A percentile compares a stretch with the other conserved stretches of the same genome.
phyloP scores from a whole-genome alignment of 495 filamentous ascomycete genomes.

The Aspergillus nanangensis region DNA sequence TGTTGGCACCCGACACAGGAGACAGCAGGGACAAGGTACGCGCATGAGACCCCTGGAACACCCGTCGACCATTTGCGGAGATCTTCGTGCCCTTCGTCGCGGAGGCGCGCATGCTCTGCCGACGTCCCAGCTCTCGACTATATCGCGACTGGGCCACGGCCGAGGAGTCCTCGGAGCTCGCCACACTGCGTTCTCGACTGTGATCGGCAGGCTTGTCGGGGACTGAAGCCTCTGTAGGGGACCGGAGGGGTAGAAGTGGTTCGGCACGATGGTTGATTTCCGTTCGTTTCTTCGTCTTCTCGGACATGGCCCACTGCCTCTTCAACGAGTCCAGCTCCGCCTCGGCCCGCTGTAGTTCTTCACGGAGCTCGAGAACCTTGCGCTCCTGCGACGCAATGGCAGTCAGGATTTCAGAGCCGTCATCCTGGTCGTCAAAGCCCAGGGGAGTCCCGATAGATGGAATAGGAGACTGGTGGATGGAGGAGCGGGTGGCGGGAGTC shows the following conservation, averaged over 20 bases:
- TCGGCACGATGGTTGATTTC: slow-evolving; percentile 54
- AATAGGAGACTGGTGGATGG: slow-evolving; percentile 24
- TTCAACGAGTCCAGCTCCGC: slow-evolving; percentile 71
- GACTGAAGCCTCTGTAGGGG: slow-evolving; percentile 14
- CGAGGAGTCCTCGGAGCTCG: slow-evolving; percentile 26
- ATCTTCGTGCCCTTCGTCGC: slow-evolving; percentile 30
- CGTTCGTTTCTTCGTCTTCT: slow-evolving; percentile 71
- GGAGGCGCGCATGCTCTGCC: slow-evolving; percentile 37
- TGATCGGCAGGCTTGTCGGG: slow-evolving; percentile 18
- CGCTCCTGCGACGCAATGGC: slow-evolving; percentile 90
- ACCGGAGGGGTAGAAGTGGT: slow-evolving; percentile 53
- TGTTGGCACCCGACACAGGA: slow-evolving; percentile 40
- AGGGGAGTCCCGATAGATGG: slow-evolving; percentile 40
- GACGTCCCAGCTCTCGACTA: slow-evolving; percentile 48
- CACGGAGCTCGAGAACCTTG: slow-evolving; percentile 84
- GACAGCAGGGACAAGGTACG: slow-evolving; percentile 81
- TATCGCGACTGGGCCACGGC: slow-evolving; percentile 27
- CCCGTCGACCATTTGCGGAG: slow-evolving; percentile 48
- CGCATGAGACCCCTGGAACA: slow-evolving; percentile 72
- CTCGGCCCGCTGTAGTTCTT: slow-evolving; percentile 81
- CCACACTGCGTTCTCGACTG: slow-evolving; percentile 25
- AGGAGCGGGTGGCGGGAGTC: slow-evolving; percentile 34
- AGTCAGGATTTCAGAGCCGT: slow-evolving; percentile 75
- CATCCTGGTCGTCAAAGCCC: slow-evolving; percentile 36
- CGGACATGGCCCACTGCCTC: slow-evolving; percentile 73